These are phyloP conservation scores for Melastoma malabathricum DNA, from an alignment of 345 rosid genomes.

Conservation along the genomic window DNA sequence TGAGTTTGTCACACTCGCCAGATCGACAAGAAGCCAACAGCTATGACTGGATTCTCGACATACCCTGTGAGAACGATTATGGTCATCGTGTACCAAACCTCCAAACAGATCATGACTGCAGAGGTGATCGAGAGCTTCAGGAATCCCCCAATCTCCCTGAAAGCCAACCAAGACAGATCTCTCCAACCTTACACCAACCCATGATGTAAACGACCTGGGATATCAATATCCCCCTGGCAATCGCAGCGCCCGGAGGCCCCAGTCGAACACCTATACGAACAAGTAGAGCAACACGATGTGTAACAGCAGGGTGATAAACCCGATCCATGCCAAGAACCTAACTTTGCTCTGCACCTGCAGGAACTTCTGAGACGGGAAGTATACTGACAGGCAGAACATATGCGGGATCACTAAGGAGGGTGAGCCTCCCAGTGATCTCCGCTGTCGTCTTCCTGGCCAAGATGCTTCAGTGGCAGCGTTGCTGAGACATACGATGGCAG, in stretches of 20 bases:
- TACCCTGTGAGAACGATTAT: constrained; percentile 93
- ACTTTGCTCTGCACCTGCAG: constrained; percentile 87
- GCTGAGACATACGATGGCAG: constrained; percentile 71
- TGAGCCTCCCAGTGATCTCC: constrained; percentile 51
- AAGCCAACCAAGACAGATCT: constrained; percentile 80
- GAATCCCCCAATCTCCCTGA: constrained; percentile 70
- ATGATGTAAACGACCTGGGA: constrained; percentile 71
- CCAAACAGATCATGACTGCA: constrained; percentile 93
- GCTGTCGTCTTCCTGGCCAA: constrained; percentile 62
- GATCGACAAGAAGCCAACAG: constrained; percentile 88
- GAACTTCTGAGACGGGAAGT: constrained; percentile 82
- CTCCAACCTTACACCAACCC: constrained; percentile 83
- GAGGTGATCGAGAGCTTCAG: constrained; percentile 72
- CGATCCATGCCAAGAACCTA: constrained; percentile 65
- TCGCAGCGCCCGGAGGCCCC: constrained; percentile 84
- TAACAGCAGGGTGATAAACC: constrained; percentile 37
- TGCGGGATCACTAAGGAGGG: constrained; percentile 73
- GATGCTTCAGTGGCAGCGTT: constrained; percentile 54
- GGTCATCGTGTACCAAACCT: constrained; percentile 96
- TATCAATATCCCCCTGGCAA: constrained; percentile 57
- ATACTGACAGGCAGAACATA: constrained; percentile 74
- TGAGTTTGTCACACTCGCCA: constrained; percentile 26
- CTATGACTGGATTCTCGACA: constrained; percentile 68
- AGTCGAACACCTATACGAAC: constrained; percentile 45
- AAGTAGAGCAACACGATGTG: constrained; percentile 41